phyloP scores from a whole-genome alignment of 257 asterid species.

The Nicotiana obtusifolia region DNA sequence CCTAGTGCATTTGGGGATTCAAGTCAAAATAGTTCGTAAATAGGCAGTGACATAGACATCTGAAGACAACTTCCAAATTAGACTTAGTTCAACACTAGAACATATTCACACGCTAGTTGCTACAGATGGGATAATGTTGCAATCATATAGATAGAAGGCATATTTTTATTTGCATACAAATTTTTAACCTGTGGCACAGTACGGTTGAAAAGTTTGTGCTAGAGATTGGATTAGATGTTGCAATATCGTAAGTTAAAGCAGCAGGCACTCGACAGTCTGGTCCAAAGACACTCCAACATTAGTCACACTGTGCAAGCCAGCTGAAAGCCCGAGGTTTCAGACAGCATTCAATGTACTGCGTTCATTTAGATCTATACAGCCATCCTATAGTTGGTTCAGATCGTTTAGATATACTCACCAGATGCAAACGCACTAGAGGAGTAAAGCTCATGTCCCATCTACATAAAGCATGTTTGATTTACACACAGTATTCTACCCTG shows the following conservation, averaged over 20 bases:
- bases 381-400: constrained; percentile 3
- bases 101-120: background rate
- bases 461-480: background rate
- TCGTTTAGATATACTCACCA: background rate
- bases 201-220: background rate
- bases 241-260: background rate
- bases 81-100: background rate
- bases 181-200: background rate
- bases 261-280: constrained; percentile 1
- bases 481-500: background rate
- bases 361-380: background rate
- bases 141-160: background rate
- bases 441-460: background rate
- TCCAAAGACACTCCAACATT: background rate
- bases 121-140: background rate
- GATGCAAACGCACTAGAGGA: background rate
- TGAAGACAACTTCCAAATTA: background rate
- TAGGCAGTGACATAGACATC: background rate
- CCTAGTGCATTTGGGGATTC: background rate
- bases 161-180: background rate
- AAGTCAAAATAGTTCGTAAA: background rate
- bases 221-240: background rate
- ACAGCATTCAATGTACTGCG: background rate
- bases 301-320: background rate
- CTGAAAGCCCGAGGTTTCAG: background rate